Conservation (phyloP, 441 rosid genomes). For the Syzygium malaccense region DNA sequence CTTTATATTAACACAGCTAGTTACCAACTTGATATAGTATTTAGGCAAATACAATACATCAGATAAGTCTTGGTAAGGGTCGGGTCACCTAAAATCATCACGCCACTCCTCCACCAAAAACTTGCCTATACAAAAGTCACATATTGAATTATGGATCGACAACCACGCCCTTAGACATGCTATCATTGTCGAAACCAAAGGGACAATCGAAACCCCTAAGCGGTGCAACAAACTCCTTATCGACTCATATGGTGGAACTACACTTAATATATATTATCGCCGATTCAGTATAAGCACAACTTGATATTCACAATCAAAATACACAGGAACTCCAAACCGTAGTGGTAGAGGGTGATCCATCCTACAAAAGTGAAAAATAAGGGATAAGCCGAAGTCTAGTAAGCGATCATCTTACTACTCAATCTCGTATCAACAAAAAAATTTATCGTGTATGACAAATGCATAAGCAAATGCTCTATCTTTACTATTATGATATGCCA, state of each 20-base stretch:
- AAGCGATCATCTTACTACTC: not conserved
- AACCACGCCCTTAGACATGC: not conserved
- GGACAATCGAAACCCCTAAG: not conserved
- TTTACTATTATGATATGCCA: not conserved
- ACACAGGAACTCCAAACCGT: no score
- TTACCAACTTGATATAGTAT: not conserved
- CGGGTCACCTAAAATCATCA: not conserved
- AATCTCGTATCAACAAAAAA: not conserved
- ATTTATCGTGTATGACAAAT: not conserved
- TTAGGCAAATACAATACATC: not conserved
- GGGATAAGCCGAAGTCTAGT: not conserved
- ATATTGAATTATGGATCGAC: not conserved
- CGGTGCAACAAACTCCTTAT: not conserved
- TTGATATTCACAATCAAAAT: not conserved
- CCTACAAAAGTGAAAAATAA: not conserved
- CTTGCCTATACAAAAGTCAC: not conserved
- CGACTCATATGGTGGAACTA: not conserved
- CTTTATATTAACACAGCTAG: not conserved
- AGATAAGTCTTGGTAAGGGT: not conserved
- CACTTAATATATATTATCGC: not conserved
- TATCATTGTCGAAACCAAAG: fast-evolving
- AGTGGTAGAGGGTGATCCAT: not conserved
- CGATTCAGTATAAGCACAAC: not conserved
- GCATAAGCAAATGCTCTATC: not conserved
- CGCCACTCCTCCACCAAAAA: not conserved